phyloP scores from a whole-genome alignment of 805 yeast genomes.

The Clavispora fructus region DNA sequence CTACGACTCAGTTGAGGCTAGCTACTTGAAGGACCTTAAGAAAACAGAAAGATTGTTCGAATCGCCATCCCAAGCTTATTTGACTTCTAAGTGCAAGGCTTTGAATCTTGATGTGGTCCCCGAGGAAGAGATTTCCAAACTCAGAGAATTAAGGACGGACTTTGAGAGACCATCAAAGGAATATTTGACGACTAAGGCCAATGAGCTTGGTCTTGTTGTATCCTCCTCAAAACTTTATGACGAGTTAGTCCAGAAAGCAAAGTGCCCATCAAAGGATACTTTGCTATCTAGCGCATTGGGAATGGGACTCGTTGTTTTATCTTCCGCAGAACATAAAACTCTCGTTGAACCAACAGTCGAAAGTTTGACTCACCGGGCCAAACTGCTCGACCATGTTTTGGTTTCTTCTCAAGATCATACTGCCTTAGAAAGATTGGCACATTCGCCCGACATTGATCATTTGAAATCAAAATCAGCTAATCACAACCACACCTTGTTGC shows the following conservation, averaged over 20 bases:
- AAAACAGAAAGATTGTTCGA: slow-evolving; percentile 10
- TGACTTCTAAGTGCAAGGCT: slow-evolving; percentile 18
- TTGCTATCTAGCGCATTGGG: slow-evolving; percentile 2
- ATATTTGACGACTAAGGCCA: slow-evolving; percentile 31
- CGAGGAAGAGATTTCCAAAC: slow-evolving; percentile 11
- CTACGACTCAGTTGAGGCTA: slow-evolving; percentile 11
- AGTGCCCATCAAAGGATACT: slow-evolving; percentile 4
- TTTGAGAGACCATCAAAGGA: slow-evolving; percentile 29
- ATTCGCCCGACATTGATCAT: slow-evolving; percentile 19
- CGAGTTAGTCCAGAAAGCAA: slow-evolving; percentile 19
- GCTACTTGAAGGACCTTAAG: slow-evolving; percentile 8
- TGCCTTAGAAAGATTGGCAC: slow-evolving; percentile 3
- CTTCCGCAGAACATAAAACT: slow-evolving; percentile 3
- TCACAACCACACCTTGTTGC: slow-evolving; percentile 8
- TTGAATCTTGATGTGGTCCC: slow-evolving; percentile 15
- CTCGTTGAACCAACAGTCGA: slow-evolving; percentile 10
- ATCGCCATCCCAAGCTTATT: slow-evolving; percentile 22
- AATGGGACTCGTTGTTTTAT: slow-evolving; percentile 5
- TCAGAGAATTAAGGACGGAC: slow-evolving; percentile 17
- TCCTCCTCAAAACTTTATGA: slow-evolving; percentile 27
- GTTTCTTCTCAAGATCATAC: slow-evolving; percentile 5
- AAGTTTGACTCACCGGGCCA: slow-evolving; percentile 5
- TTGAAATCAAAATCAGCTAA: slow-evolving; percentile 10
- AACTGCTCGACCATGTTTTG: slow-evolving; percentile 5
- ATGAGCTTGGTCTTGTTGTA: slow-evolving; percentile 28